phyloP scores from a whole-genome alignment of 148 eudicot species.

The Beta vulgaris region DNA sequence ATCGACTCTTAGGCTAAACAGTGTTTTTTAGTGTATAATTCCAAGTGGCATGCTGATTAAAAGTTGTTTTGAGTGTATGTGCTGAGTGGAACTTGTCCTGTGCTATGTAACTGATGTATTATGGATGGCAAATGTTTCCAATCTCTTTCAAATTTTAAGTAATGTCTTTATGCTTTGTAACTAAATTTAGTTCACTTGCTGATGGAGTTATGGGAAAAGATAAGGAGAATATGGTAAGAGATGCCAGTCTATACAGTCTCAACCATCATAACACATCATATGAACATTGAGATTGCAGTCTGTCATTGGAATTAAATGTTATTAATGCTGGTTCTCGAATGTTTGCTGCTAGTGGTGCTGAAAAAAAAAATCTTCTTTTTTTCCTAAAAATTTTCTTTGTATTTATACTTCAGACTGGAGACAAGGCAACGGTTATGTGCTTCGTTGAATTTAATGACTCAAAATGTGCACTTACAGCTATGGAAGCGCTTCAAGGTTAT shows the following conservation, averaged over 20 bases:
- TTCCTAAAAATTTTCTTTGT: not conserved
- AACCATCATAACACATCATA: not conserved
- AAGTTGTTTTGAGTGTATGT: too few species aligned
- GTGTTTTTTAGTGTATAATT: too few species aligned
- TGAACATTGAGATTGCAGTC: not conserved
- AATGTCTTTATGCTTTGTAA: not conserved
- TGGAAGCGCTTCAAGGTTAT: conserved; percentile 94
- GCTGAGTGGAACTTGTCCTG: too few species aligned
- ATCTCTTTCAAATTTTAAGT: not conserved
- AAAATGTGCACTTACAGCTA: conserved; percentile 83
- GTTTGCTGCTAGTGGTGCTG: not conserved
- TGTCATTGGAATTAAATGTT: not conserved
- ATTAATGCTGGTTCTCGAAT: not conserved
- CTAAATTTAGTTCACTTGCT: not conserved
- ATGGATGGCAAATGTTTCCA: not conserved
- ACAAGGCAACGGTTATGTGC: conserved; percentile 84
- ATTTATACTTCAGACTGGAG: conserved; percentile 64
- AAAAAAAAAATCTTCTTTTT: not conserved
- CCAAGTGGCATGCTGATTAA: too few species aligned
- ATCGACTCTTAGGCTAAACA: too few species aligned
- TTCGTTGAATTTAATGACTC: conserved; percentile 84
- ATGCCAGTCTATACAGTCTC: not conserved
- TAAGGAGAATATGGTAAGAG: not conserved
- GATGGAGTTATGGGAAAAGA: not conserved
- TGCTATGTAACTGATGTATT: not conserved